Base-by-base conservation (phyloP, 2,329 filamentous ascomycete genomes). In the Penicillium italicum region DNA sequence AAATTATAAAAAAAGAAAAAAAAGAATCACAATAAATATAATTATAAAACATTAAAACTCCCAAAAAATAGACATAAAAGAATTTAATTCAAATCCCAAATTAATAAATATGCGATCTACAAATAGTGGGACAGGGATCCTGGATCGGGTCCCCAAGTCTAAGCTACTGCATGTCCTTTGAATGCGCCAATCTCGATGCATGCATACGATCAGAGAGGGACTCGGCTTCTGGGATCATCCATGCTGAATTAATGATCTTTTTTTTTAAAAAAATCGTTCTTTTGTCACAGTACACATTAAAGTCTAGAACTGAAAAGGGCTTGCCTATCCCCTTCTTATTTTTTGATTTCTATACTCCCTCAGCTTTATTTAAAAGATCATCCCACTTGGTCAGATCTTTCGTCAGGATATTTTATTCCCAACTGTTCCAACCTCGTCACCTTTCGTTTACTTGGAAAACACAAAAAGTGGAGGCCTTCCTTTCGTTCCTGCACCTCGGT, bases 161-260 rank as follows among this genome's bases (percentile, higher is more conserved):
- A 55, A 58, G 50, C 55, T 59, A 61, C 52, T 63, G 62, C 62
- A 64, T 40, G 51, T 50, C 56, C 52, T n/a, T 41, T 40, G 26
- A 41, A 44, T 43, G 45, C 45, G 53, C 53, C 44, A 59, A 61
- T 56, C 48, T 56, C 46, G 56, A 58, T 55, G 38, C 16, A 51
- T 58, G 51, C 57, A 62, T 59, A 58, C 53, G 57, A 64, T 64
- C 59, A 55, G 43, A 48, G 26, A 37, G n/a, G n/a, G 9, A 42
- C 54, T 61, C 55, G 52, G 38, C 33, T 43, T 41, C 63, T 52
- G 37, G 62, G 63, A 63, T 64, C 55, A 64, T 63, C 63, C 63
- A 58, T 59, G 57, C 28, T 61, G 34, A 11, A 31, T 55, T 48
- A 50, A 41, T 55, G 41, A 30, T 44, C 51, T 36, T 47, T 30